Evolutionary conservation across 2,329 filamentous ascomycete genomes (phyloP).

Genomic region (Furcasterigmium sp.): DNA sequence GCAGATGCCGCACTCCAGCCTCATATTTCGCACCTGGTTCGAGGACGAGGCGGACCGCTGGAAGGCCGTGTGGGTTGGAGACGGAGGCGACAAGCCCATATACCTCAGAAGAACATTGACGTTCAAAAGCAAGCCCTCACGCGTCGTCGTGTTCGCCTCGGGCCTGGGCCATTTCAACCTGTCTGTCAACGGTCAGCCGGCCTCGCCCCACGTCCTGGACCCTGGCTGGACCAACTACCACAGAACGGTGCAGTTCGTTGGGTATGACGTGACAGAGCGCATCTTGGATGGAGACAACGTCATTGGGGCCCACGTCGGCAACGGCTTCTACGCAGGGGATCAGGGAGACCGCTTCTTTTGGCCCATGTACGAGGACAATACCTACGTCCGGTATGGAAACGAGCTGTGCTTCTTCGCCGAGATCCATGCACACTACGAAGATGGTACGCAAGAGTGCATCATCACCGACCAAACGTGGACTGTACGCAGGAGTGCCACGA

Average conservation of each 20-base stretch:
- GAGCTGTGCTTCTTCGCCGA: constrained; percentile 35
- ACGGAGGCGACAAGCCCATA: constrained; percentile 31
- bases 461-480: constrained; percentile 31
- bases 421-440: constrained; percentile 28
- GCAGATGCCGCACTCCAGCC: constrained; percentile 31
- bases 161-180: constrained; percentile 34
- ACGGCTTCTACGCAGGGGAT: constrained; percentile 39
- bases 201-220: constrained; percentile 27
- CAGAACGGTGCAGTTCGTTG: constrained; percentile 33
- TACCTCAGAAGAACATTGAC: constrained; percentile 28
- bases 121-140: constrained; percentile 20
- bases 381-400: constrained; percentile 29
- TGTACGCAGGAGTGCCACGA: constrained; percentile 29
- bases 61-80: constrained; percentile 33
- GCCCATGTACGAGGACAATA: constrained; percentile 36
- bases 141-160: constrained; percentile 29
- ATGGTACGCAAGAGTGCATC: constrained; percentile 26
- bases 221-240: constrained; percentile 35
- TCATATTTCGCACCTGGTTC: constrained; percentile 36
- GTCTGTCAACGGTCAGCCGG: constrained; percentile 24
- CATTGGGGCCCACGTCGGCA: constrained; percentile 32
- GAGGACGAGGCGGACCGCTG: constrained; percentile 31
- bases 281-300: constrained; percentile 26
- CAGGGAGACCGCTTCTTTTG: constrained; percentile 35
- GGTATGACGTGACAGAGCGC: constrained; percentile 32